Conservation (phyloP, 2,329 filamentous ascomycete species). For the Colletotrichum tabaci region DNA sequence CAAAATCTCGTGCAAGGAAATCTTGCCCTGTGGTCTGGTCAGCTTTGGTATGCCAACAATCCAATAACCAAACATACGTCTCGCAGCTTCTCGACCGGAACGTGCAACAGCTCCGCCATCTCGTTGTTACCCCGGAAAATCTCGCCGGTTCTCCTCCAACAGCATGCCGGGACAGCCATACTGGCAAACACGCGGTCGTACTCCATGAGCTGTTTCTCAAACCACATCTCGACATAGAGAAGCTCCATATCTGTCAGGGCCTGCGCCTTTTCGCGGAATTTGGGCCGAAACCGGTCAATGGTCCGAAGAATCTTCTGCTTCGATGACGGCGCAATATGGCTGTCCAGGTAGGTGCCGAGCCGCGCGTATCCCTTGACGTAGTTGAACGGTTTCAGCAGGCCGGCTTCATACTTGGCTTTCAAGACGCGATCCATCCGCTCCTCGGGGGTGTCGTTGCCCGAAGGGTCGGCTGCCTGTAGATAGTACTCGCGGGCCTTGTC, state of each 20-base stretch:
- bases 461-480: conserved; percentile 95
- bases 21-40: conserved; percentile 77
- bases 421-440: conserved; percentile 96
- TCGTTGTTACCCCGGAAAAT: conserved; percentile 98
- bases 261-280: conserved; percentile 96
- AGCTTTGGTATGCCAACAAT: conserved; percentile 22
- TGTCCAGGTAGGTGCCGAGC: conserved; percentile 91
- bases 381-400: conserved; percentile 95
- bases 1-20: conserved; percentile 95
- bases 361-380: conserved; percentile 97
- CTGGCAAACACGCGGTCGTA: conserved; percentile 98
- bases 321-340: conserved; percentile 84
- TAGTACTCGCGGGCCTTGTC: conserved; percentile 92
- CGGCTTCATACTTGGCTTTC: conserved; percentile 95
- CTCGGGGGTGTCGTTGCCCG: conserved; percentile 86
- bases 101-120: conserved; percentile 96
- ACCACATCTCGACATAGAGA: conserved; percentile 98
- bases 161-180: conserved; percentile 98
- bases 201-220: conserved; percentile 95
- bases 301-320: conserved; percentile 94
- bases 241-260: conserved; percentile 93
- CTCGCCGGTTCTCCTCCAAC: conserved; percentile 96
- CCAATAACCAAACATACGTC: conserved; percentile 75
- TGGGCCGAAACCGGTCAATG: conserved; percentile 92
- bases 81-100: conserved; percentile 89